phyloP scores from a whole-genome alignment of 208 protist genomes.

The Trypanosoma lewisi region DNA sequence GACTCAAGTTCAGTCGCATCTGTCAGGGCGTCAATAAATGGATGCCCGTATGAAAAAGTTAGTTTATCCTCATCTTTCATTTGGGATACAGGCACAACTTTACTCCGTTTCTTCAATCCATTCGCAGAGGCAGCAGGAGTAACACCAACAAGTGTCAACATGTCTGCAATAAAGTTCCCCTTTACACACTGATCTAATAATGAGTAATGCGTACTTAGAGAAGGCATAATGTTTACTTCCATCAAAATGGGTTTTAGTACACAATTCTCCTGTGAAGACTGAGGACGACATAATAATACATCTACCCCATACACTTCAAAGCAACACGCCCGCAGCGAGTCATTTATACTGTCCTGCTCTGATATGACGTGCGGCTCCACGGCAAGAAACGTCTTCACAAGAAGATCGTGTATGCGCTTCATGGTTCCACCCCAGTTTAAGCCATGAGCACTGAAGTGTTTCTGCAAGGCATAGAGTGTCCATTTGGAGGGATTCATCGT shows the following conservation, averaged over 20 bases:
- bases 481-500: conserved; percentile 45
- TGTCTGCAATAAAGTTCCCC: conserved; percentile 71
- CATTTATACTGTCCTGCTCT: conserved; percentile 28
- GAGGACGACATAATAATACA: conserved; percentile 46
- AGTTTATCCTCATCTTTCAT: neutral
- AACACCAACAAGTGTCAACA: conserved; percentile 79
- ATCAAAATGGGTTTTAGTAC: conserved; percentile 52
- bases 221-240: conserved; percentile 89
- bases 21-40: conserved; percentile 34
- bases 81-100: neutral
- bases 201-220: conserved; percentile 79
- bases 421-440: conserved; percentile 60
- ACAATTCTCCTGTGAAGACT: neutral
- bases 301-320: conserved; percentile 89
- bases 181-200: conserved; percentile 82
- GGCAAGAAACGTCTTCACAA: conserved; percentile 70
- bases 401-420: conserved; percentile 56
- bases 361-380: conserved; percentile 51
- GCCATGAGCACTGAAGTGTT: conserved; percentile 33
- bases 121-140: conserved; percentile 30
- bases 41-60: conserved; percentile 19
- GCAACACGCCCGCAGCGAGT: conserved; percentile 30
- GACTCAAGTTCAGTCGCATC: conserved; percentile 28
- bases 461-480: conserved; percentile 43
- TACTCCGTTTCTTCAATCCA: conserved; percentile 2